Conservation (phyloP, 2,329 filamentous ascomycete species). For the Ophiostoma sp. region DNA sequence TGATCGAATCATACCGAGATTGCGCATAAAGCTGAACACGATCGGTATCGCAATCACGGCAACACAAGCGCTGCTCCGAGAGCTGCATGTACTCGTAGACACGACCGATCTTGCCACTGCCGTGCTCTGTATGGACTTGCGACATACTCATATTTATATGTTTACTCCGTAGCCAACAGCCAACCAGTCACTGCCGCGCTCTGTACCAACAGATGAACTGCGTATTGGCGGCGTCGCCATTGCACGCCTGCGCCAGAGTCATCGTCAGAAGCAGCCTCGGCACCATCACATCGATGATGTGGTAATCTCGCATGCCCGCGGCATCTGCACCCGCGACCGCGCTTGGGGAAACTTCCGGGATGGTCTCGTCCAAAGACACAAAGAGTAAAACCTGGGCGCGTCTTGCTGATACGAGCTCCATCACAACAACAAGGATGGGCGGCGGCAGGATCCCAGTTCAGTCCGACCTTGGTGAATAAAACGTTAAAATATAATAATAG, state of each 20-base stretch:
- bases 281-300: not conserved
- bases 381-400: not conserved
- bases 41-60: not conserved
- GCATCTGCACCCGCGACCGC: not conserved
- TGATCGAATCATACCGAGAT: not conserved
- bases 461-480: not conserved
- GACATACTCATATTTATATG: not conserved
- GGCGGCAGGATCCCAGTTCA: not conserved
- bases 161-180: too few relatives aligned
- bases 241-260: not conserved
- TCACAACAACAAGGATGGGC: conserved; percentile 3
- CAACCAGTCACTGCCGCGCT: too few relatives aligned
- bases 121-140: not conserved
- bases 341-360: not conserved
- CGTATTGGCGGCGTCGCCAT: not conserved
- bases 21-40: not conserved
- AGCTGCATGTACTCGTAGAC: not conserved
- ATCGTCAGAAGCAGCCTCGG: conserved; percentile 14
- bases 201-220: too few relatives aligned
- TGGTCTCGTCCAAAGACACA: not conserved
- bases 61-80: not conserved
- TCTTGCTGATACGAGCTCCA: conserved; percentile 12
- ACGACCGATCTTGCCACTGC: not conserved
- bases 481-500: not conserved
- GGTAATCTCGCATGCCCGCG: not conserved